Conservation (phyloP, 176 grass and related monocot genomes). For the Triticum aestivum region DNA sequence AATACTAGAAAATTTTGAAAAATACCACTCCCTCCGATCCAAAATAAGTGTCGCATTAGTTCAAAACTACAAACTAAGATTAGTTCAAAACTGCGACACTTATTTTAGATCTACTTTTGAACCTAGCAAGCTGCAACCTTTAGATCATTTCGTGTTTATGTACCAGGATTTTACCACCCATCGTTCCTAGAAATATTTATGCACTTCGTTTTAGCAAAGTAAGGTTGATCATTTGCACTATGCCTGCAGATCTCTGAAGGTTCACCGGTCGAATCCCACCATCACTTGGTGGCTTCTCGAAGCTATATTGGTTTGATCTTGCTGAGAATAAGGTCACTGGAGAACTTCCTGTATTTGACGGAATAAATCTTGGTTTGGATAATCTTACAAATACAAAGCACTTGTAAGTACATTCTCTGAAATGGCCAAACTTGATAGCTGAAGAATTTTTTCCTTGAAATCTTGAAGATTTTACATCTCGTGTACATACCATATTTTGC, state of each 20-base stretch:
- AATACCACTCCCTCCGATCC: too few species aligned
- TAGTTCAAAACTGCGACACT: too few species aligned
- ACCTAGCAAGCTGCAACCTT: background rate
- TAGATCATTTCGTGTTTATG: background rate
- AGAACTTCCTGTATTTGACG: constrained; percentile 59
- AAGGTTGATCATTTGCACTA: background rate
- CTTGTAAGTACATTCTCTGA: constrained; percentile 52
- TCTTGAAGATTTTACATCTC: background rate
- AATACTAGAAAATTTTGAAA: too few species aligned
- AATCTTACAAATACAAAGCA: constrained; percentile 65
- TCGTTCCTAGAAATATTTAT: background rate
- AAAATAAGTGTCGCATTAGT: too few species aligned
- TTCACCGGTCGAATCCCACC: constrained; percentile 64
- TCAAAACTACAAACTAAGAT: too few species aligned
- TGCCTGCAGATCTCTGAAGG: constrained; percentile 60
- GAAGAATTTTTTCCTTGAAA: background rate
- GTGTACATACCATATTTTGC: background rate
- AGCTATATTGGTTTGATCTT: constrained; percentile 89
- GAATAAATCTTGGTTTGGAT: constrained; percentile 69
- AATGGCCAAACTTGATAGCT: background rate
- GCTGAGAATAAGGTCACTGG: constrained; percentile 67
- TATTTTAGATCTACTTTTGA: background rate
- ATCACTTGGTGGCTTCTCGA: constrained; percentile 60
- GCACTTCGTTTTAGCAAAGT: background rate
- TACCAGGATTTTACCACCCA: background rate